Evolutionary conservation across 306 rosid genomes (phyloP).

Genomic region (Benincasa hispida): DNA sequence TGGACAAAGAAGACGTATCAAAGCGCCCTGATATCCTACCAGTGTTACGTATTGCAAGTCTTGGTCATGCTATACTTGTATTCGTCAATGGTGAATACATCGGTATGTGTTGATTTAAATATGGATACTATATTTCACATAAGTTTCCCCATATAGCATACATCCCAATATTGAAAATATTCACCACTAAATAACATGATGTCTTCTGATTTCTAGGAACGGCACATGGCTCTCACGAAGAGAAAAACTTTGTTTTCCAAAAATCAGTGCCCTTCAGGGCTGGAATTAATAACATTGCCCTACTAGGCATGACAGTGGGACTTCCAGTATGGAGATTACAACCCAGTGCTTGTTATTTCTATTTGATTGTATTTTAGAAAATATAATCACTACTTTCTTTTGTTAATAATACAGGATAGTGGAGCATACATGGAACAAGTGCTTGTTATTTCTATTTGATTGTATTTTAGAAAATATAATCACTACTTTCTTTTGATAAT

Average conservation of each 20-base stretch:
- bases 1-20: slow-evolving; percentile 32
- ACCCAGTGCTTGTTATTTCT: background rate
- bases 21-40: no score
- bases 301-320: slow-evolving; percentile 51
- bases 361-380: no score
- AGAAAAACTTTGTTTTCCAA: slow-evolving; percentile 36
- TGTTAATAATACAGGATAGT: no score
- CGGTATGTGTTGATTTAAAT: slow-evolving; percentile 28
- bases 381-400: no score
- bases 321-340: slow-evolving; percentile 53
- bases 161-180: background rate
- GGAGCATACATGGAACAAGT: no score
- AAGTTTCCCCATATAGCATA: background rate
- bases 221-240: slow-evolving; percentile 50
- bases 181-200: background rate
- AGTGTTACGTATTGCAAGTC: slow-evolving; percentile 39
- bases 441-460: background rate
- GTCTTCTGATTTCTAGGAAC: slow-evolving; percentile 23
- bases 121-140: background rate
- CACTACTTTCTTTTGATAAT: background rate
- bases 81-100: slow-evolving; percentile 48
- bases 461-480: background rate
- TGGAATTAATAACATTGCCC: slow-evolving; percentile 40
- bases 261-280: slow-evolving; percentile 15
- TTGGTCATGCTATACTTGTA: slow-evolving; percentile 59